Evolutionary conservation across 208 protist species (phyloP).

Genomic region (Leishmania gerbilli): DNA sequence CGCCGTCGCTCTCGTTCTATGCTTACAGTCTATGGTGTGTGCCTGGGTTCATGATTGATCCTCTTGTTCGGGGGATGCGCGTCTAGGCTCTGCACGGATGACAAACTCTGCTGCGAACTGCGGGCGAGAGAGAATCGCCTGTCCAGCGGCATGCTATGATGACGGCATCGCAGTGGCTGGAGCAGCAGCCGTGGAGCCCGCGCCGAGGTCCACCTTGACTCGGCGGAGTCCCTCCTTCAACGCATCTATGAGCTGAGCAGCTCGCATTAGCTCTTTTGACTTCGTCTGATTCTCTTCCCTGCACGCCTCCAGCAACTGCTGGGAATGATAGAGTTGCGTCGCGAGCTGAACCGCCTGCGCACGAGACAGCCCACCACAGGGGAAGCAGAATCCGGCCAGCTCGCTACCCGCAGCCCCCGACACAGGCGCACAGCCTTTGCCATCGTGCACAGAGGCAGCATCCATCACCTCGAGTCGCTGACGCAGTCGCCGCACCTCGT

Average conservation of each 20-base stretch:
- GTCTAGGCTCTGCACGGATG: neutral
- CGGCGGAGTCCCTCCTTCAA: slow-evolving; percentile 56
- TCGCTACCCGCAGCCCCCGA: neutral
- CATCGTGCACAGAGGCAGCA: neutral
- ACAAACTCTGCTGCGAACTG: neutral
- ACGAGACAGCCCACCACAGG: slow-evolving; percentile 10
- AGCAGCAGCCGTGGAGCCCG: neutral
- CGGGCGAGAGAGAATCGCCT: neutral
- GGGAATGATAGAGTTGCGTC: slow-evolving; percentile 3
- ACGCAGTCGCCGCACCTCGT: slow-evolving; percentile 15
- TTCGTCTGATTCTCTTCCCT: slow-evolving; percentile 3
- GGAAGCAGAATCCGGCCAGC: neutral
- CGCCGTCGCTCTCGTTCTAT: no score
- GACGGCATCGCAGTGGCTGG: neutral
- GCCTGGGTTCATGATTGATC: neutral
- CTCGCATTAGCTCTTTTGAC: slow-evolving; percentile 37
- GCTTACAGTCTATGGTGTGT: neutral
- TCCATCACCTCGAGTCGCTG: slow-evolving; percentile 4
- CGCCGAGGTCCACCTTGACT: slow-evolving; percentile 42
- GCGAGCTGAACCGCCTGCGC: slow-evolving; percentile 11
- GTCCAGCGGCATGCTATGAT: neutral
- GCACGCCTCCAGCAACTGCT: slow-evolving; percentile 9
- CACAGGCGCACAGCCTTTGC: neutral
- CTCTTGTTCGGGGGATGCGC: neutral
- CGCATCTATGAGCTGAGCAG: slow-evolving; percentile 45